Conservation (phyloP, 495 filamentous ascomycete species). For the Tuber calosporum region DNA sequence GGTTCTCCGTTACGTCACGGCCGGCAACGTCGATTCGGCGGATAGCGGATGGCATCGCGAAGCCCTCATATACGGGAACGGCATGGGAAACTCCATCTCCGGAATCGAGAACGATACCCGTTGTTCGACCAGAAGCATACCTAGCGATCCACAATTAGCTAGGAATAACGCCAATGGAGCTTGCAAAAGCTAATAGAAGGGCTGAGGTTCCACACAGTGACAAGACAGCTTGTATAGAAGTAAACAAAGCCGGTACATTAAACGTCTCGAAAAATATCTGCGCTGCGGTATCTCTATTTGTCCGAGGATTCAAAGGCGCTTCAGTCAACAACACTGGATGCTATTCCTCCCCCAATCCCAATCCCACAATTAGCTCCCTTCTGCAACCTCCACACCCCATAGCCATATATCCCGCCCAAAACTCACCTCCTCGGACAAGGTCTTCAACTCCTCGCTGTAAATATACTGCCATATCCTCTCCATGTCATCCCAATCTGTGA, state of each 20-base stretch:
- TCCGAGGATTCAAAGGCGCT: constrained; percentile 99
- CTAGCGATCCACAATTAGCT: constrained; percentile 22
- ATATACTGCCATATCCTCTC: constrained; percentile 99
- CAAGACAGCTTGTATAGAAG: constrained; percentile 98
- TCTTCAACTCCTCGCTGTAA: constrained; percentile 96
- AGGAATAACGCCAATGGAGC: background rate
- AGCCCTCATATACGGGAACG: constrained; percentile 99
- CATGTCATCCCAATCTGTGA: constrained; percentile 99
- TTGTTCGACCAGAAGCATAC: constrained; percentile 99
- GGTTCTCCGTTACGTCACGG: constrained; percentile 98
- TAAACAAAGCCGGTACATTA: constrained; percentile 99
- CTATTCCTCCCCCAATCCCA: constrained; percentile 45
- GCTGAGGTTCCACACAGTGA: constrained; percentile 54
- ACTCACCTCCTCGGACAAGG: constrained; percentile 84
- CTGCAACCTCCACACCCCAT: background rate
- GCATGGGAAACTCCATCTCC: constrained; percentile 99
- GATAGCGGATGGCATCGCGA: constrained; percentile 98
- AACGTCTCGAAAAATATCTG: constrained; percentile 99
- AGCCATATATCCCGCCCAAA: constrained; percentile 8
- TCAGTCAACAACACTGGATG: constrained; percentile 98
- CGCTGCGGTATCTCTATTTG: constrained; percentile 99
- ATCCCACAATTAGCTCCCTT: constrained; percentile 29
- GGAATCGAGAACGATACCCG: constrained; percentile 99
- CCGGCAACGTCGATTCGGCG: constrained; percentile 99
- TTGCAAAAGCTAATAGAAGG: constrained; percentile 19